Conservation (phyloP, 495 filamentous ascomycete genomes). For the Poronia punctata region DNA sequence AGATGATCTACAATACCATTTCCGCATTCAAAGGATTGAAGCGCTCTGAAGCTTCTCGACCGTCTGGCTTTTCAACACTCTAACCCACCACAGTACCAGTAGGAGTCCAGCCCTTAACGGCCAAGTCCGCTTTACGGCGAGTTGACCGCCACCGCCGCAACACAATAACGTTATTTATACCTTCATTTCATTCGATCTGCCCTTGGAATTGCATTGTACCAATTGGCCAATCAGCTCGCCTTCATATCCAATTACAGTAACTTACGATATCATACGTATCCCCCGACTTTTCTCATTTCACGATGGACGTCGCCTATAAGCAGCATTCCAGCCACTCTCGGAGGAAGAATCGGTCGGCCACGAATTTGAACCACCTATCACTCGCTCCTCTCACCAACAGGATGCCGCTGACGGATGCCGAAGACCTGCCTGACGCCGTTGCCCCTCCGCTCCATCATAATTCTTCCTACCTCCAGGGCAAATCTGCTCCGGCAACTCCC, state of each 20-base stretch:
- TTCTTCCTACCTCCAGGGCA: slow-evolving; percentile 45
- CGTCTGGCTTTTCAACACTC: too few species aligned
- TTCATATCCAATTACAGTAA: not conserved
- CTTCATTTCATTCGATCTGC: not conserved
- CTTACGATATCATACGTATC: too few species aligned
- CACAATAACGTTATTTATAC: too few species aligned
- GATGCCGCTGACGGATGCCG: slow-evolving; percentile 52
- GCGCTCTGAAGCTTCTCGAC: slow-evolving; percentile 2
- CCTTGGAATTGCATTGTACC: too few species aligned
- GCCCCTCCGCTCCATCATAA: slow-evolving; percentile 22
- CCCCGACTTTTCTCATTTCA: too few species aligned
- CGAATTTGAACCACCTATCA: slow-evolving; percentile 46
- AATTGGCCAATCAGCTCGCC: too few species aligned
- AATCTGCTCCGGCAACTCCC: slow-evolving; percentile 51
- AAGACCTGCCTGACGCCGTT: slow-evolving; percentile 30
- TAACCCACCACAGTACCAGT: too few species aligned
- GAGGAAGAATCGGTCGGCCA: slow-evolving; percentile 39
- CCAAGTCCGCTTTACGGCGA: too few species aligned
- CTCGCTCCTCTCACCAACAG: slow-evolving; percentile 60
- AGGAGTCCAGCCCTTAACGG: too few species aligned
- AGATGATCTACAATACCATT: too few species aligned
- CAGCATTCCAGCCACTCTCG: slow-evolving; percentile 42
- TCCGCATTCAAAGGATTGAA: not conserved
- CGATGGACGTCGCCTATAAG: slow-evolving; percentile 48
- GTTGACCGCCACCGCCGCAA: too few species aligned